Conservation (phyloP, 768 basidiomycete genomes). For the Lentinula sp. region DNA sequence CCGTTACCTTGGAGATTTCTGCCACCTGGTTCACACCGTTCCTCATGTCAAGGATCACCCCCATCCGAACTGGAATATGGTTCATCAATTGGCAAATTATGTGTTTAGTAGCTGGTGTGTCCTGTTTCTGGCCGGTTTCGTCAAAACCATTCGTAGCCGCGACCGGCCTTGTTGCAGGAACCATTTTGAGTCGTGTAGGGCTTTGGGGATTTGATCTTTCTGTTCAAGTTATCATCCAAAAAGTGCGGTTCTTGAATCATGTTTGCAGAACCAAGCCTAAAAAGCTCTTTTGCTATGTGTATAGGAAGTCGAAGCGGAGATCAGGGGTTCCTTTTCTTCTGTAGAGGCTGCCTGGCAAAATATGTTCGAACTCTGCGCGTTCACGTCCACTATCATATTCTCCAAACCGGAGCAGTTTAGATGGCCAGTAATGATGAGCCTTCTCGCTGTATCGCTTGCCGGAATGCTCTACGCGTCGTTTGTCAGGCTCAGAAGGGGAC, state of each 20-base stretch:
- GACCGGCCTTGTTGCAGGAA: conserved; percentile 14
- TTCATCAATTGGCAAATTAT: conserved; percentile 21
- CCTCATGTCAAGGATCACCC: conserved; percentile 16
- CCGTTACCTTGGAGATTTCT: conserved; percentile 19
- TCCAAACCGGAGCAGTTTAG: conserved; percentile 20
- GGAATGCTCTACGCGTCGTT: conserved; percentile 14
- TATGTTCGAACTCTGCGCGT: conserved; percentile 19
- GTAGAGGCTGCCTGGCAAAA: conserved; percentile 21
- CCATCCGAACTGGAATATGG: conserved; percentile 22
- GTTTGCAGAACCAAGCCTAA: not conserved
- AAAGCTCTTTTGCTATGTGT: not conserved
- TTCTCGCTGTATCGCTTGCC: conserved; percentile 11
- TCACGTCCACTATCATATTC: conserved; percentile 17
- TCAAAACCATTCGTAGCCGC: conserved; percentile 9
- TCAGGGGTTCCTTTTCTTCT: conserved; percentile 20
- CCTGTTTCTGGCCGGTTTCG: conserved; percentile 10
- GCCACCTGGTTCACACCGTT: conserved; percentile 22
- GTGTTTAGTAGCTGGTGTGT: conserved; percentile 15
- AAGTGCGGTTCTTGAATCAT: conserved; percentile 5
- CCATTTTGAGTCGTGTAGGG: conserved; percentile 20
- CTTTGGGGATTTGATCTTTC: conserved; percentile 25
- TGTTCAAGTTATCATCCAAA: conserved; percentile 21
- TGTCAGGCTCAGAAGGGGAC: conserved; percentile 17
- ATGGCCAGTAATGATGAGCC: conserved; percentile 18
- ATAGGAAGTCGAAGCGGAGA: conserved; percentile 11